Conservation (phyloP, 2,329 filamentous ascomycete species). For the Penicillium paneum region DNA sequence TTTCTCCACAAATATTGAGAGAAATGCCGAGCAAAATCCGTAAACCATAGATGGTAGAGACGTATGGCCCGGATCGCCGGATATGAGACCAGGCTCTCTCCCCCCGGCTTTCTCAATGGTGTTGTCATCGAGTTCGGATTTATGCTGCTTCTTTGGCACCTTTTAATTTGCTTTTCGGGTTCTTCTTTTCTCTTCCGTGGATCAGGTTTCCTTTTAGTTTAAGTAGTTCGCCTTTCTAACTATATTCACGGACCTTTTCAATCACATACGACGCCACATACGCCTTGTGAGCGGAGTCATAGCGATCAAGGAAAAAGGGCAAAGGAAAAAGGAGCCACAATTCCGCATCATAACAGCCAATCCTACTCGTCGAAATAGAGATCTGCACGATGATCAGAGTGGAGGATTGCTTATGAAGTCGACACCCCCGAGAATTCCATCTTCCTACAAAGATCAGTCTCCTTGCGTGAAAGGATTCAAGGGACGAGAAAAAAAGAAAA, state of each 20-base stretch:
- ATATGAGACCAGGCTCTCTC: slow-evolving; percentile 2
- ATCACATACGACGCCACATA: slow-evolving; percentile 14
- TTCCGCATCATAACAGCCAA: slow-evolving; percentile 12
- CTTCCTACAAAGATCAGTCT: slow-evolving; percentile 8
- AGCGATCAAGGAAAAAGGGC: slow-evolving; percentile 1
- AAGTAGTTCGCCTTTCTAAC: not conserved
- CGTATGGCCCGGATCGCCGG: slow-evolving; percentile 22
- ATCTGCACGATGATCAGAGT: slow-evolving; percentile 26
- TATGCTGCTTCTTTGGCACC: not conserved
- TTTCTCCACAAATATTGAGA: slow-evolving; percentile 1
- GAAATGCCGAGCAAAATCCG: slow-evolving; percentile 4
- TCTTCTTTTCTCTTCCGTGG: not conserved
- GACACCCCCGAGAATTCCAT: slow-evolving; percentile 20
- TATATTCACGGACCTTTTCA: not conserved
- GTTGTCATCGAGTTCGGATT: slow-evolving; percentile 24
- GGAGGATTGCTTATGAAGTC: slow-evolving; percentile 23
- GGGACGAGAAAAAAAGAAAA: slow-evolving; percentile 12
- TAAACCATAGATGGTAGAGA: not conserved
- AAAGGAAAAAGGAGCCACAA: slow-evolving; percentile 7
- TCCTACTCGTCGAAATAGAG: slow-evolving; percentile 11
- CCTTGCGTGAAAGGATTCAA: slow-evolving; percentile 20
- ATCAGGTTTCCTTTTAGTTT: not conserved
- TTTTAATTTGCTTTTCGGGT: not conserved
- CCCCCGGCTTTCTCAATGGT: slow-evolving; percentile 14
- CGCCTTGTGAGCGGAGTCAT: not conserved